A percentile compares a stretch with the other conserved stretches of the same genome.
Conservation (phyloP, 2,329 filamentous ascomycete species). For the Neofusicoccum sp. region DNA sequence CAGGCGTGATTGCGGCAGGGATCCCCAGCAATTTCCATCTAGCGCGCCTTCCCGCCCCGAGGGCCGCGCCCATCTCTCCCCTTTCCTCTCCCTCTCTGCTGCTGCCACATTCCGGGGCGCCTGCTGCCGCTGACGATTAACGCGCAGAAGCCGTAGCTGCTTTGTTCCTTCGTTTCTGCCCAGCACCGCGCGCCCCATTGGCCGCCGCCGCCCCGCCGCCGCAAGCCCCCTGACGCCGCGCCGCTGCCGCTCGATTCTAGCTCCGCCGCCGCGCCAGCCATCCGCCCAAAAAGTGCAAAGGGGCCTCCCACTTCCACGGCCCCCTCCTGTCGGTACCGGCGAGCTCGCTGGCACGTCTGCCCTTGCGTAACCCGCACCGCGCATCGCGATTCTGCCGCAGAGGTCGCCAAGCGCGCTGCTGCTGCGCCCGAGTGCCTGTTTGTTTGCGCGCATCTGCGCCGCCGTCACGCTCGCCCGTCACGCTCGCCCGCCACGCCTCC, state of each 20-base stretch:
- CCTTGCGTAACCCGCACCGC: slow-evolving; percentile 1
- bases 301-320: not conserved
- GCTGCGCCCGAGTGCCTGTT: slow-evolving; percentile 5
- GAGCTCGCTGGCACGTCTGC: slow-evolving; percentile 6
- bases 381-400: not conserved
- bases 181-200: slow-evolving; percentile 1
- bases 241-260: slow-evolving; percentile 10
- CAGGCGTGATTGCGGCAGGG: slow-evolving; percentile 1
- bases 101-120: not conserved
- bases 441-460: not conserved
- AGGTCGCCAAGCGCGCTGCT: slow-evolving; percentile 3
- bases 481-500: slow-evolving; percentile 1
- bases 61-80: slow-evolving; percentile 2
- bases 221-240: slow-evolving; percentile 14
- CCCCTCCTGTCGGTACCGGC: not conserved
- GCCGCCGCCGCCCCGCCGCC: not conserved
- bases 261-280: slow-evolving; percentile 9
- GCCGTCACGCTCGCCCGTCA: not conserved
- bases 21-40: slow-evolving; percentile 14
- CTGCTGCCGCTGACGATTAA: not conserved
- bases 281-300: slow-evolving; percentile 17
- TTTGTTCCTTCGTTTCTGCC: not conserved
- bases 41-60: slow-evolving; percentile 1
- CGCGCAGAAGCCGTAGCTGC: slow-evolving; percentile 1
- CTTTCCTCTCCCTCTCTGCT: slow-evolving; percentile 16